These are phyloP conservation scores for Phaffomyces antillensis DNA, from an alignment of 805 yeast genomes.

Conservation along the genomic window DNA sequence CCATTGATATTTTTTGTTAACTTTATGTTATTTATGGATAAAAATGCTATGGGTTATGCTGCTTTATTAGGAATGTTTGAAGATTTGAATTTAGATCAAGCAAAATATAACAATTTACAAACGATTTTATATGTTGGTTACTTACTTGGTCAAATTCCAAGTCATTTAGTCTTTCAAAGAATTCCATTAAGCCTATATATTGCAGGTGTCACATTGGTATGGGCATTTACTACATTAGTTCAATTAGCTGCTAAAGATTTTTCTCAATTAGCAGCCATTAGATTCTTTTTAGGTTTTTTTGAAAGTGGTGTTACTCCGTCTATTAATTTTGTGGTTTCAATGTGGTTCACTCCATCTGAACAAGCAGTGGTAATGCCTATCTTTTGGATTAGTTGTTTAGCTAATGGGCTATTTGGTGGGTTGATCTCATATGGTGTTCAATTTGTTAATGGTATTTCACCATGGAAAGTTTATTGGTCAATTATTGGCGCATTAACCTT, in stretches of 20 bases:
- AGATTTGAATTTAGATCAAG: slow-evolving; percentile 8
- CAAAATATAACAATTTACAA: slow-evolving; percentile 1
- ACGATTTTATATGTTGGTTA: slow-evolving; percentile 13
- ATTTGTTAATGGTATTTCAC: slow-evolving; percentile 5
- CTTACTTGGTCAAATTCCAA: slow-evolving; percentile 9
- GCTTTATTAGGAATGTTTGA: slow-evolving; percentile 9
- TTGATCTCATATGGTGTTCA: slow-evolving; percentile 12
- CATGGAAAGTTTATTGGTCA: slow-evolving; percentile 43
- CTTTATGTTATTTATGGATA: slow-evolving; percentile 6
- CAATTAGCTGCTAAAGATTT: slow-evolving; percentile 2
- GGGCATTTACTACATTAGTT: slow-evolving; percentile 7
- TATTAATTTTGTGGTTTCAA: slow-evolving; percentile 10
- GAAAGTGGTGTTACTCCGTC: slow-evolving; percentile 27
- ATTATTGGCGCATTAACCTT: slow-evolving; percentile 42
- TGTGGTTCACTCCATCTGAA: not conserved
- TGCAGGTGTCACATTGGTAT: slow-evolving; percentile 2
- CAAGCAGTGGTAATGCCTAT: slow-evolving; percentile 30
- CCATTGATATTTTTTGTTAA: not conserved
- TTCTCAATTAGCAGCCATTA: slow-evolving; percentile 5
- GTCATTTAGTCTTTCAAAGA: slow-evolving; percentile 7
- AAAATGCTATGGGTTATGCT: slow-evolving; percentile 13
- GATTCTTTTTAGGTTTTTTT: slow-evolving; percentile 15
- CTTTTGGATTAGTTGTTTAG: slow-evolving; percentile 26
- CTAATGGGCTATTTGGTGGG: slow-evolving; percentile 7
- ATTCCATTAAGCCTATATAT: slow-evolving; percentile 4